Percentiles rank a stretch among this genome's conserved stretches.
These are phyloP conservation scores for Hamamelis virginiana DNA, from an alignment of 164 flowering plant genomes.

Conservation along the genomic window DNA sequence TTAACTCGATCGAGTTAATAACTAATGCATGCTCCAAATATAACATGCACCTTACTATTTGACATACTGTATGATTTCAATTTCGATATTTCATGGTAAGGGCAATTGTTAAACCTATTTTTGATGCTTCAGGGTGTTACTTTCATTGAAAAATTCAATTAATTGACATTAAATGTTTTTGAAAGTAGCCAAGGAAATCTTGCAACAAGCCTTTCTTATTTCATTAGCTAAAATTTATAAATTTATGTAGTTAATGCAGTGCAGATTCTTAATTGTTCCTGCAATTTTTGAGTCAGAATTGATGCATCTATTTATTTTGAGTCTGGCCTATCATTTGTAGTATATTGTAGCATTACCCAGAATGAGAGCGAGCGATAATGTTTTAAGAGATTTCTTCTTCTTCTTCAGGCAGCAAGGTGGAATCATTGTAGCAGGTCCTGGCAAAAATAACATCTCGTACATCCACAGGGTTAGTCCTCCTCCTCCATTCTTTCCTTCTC, in stretches of 20 bases:
- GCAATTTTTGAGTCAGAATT: neutral
- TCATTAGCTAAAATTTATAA: neutral
- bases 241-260: neutral
- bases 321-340: neutral
- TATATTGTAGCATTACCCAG: neutral
- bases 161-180: neutral
- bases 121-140: neutral
- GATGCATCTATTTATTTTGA: neutral
- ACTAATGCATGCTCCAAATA: no score
- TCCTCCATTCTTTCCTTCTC: neutral
- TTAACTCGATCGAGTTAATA: no score
- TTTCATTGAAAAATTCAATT: neutral
- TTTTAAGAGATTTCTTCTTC: neutral
- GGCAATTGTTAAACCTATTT: no score
- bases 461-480: constrained; percentile 62
- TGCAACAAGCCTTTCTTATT: neutral
- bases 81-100: no score
- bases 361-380: neutral
- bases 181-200: neutral
- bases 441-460: constrained; percentile 76
- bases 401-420: constrained; percentile 90
- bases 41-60: no score
- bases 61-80: no score
- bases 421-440: constrained; percentile 93
- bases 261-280: neutral